Conservation (phyloP, 108 stramenopile genomes). For the Cyclotella sp. region DNA sequence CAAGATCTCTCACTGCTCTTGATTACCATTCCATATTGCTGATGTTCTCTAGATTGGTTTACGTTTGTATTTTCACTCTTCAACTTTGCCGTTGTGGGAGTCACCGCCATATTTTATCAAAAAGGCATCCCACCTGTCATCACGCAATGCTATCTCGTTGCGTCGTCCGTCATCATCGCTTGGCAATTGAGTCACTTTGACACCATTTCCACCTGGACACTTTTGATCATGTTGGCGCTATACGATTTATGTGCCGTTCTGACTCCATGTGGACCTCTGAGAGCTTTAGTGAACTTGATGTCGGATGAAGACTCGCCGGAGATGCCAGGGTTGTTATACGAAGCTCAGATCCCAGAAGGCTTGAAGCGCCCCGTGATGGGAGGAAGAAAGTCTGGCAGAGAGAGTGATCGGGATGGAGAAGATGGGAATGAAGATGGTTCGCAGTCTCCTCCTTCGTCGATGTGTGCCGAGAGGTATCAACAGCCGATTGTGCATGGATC, state of each 20-base stretch:
- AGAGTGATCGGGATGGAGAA: constrained; percentile 21
- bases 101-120: constrained; percentile 91
- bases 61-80: constrained; percentile 80
- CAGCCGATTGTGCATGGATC: constrained; percentile 22
- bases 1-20: neutral
- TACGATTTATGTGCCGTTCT: constrained; percentile 98
- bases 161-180: constrained; percentile 92
- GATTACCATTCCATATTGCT: neutral
- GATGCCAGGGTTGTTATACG: constrained; percentile 97
- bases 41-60: constrained; percentile 54
- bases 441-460: constrained; percentile 28
- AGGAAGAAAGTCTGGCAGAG: constrained; percentile 17
- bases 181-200: constrained; percentile 95
- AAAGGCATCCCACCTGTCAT: constrained; percentile 87
- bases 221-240: constrained; percentile 93
- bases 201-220: constrained; percentile 93
- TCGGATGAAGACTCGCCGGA: constrained; percentile 90
- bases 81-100: constrained; percentile 96
- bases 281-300: constrained; percentile 89
- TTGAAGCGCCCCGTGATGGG: constrained; percentile 65
- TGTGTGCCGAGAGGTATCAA: constrained; percentile 40
- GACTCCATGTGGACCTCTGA: constrained; percentile 95
- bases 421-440: constrained; percentile 12
- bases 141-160: constrained; percentile 92
- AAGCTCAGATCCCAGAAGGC: constrained; percentile 89